Conservation (phyloP, 768 basidiomycete species). For the Baorangia bicolor region DNA sequence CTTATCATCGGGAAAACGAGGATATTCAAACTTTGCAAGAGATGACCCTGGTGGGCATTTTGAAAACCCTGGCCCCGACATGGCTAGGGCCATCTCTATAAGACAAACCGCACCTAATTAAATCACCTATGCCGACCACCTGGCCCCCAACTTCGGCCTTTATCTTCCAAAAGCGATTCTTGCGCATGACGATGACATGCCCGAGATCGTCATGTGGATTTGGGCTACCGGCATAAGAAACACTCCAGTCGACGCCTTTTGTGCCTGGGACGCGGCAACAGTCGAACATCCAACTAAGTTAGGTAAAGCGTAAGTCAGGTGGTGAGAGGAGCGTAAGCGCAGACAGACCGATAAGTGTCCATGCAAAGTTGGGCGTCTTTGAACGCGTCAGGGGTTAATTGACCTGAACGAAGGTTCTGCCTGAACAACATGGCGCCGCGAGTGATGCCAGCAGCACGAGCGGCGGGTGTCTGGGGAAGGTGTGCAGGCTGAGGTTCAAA, state of each 20-base stretch:
- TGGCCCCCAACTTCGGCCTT: conserved; percentile 53
- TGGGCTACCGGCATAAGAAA: conserved; percentile 57
- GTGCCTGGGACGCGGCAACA: conserved; percentile 78
- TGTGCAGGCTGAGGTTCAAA: conserved; percentile 67
- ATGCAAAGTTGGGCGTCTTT: conserved; percentile 77
- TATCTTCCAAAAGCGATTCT: conserved; percentile 83
- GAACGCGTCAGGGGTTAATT: conserved; percentile 60
- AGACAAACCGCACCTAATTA: conserved; percentile 51
- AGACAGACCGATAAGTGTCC: conserved; percentile 75
- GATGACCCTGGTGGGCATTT: not conserved
- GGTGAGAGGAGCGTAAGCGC: not conserved
- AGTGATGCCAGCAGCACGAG: conserved; percentile 70
- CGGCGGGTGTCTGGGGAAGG: conserved; percentile 53
- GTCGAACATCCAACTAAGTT: conserved; percentile 85
- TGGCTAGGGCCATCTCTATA: not conserved
- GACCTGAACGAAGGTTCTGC: conserved; percentile 62
- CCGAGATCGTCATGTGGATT: conserved; percentile 48
- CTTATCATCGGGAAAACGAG: not conserved
- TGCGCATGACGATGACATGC: conserved; percentile 83
- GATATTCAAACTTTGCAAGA: not conserved
- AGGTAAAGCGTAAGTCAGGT: not conserved
- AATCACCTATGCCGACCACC: conserved; percentile 62
- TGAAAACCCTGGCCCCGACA: not conserved
- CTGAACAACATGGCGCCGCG: conserved; percentile 76
- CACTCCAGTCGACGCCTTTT: conserved; percentile 75